phyloP scores from a whole-genome alignment of 2,329 filamentous ascomycete genomes.

The Helminthosporium solani region DNA sequence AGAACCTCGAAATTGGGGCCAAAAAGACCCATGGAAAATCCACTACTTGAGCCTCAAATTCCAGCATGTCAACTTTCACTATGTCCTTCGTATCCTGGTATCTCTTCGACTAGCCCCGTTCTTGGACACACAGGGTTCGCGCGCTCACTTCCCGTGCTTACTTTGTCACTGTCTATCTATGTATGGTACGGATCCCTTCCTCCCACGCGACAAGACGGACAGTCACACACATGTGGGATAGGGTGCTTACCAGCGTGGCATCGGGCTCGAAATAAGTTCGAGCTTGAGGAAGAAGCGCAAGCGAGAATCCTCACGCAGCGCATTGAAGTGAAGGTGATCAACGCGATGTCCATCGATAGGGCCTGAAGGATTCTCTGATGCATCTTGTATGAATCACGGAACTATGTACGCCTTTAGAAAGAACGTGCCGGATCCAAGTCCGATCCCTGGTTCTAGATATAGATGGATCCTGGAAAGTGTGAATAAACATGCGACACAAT shows the following conservation, averaged over 20 bases:
- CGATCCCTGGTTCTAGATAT: background rate
- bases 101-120: background rate
- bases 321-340: background rate
- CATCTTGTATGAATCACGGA: background rate
- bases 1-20: background rate
- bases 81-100: background rate
- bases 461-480: background rate
- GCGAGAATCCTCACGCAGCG: background rate
- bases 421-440: background rate
- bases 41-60: background rate
- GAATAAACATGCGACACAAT: background rate
- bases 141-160: background rate
- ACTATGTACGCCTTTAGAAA: background rate
- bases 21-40: background rate
- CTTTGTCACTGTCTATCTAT: background rate
- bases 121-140: background rate
- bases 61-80: background rate
- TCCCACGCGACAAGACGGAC: background rate
- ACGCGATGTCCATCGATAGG: background rate
- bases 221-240: background rate
- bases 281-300: constrained; percentile 1
- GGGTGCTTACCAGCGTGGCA: background rate
- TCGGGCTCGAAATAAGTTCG: background rate
- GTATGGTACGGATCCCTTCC: too few relatives aligned
- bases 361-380: background rate